phyloP scores from a whole-genome alignment of 2,329 filamentous ascomycete species.

The Lasiodiplodia hormozganensis region DNA sequence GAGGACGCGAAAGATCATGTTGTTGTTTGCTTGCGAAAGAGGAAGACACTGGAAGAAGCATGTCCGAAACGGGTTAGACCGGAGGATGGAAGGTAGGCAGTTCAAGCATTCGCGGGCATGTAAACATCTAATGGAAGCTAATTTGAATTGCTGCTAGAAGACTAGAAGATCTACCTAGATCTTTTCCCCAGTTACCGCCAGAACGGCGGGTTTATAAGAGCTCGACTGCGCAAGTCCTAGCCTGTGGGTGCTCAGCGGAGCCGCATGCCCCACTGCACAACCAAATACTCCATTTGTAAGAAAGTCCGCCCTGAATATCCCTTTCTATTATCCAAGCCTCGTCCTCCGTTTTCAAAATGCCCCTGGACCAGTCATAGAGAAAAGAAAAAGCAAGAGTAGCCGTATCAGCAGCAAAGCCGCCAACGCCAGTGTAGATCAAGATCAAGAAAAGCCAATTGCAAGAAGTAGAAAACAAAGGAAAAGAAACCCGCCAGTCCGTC shows the following conservation, averaged over 20 bases:
- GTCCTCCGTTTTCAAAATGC: not conserved
- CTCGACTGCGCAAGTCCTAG: not conserved
- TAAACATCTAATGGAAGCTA: not conserved
- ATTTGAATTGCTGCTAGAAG: not conserved
- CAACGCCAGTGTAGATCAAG: not conserved
- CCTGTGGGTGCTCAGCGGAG: no score
- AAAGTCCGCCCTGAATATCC: not conserved
- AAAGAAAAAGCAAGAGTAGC: not conserved
- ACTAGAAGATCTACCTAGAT: not conserved
- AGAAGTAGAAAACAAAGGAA: not conserved
- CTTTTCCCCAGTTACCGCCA: not conserved
- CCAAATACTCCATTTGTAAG: not conserved
- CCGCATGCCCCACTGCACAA: not conserved
- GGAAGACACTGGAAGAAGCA: no score
- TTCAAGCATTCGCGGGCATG: no score
- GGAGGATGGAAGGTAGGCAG: no score
- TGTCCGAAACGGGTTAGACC: no score
- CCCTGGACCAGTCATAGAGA: not conserved
- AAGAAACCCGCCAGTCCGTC: not conserved
- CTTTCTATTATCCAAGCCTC: not conserved
- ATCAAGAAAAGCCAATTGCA: not conserved
- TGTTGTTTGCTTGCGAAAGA: no score
- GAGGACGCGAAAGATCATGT: no score
- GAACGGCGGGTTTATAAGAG: not conserved
- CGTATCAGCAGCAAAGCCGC: conserved; percentile 3